A percentile compares a stretch with the other conserved stretches of the same genome.
Conservation (phyloP, 2,329 filamentous ascomycete species). For the Fusarium ramigenum region DNA sequence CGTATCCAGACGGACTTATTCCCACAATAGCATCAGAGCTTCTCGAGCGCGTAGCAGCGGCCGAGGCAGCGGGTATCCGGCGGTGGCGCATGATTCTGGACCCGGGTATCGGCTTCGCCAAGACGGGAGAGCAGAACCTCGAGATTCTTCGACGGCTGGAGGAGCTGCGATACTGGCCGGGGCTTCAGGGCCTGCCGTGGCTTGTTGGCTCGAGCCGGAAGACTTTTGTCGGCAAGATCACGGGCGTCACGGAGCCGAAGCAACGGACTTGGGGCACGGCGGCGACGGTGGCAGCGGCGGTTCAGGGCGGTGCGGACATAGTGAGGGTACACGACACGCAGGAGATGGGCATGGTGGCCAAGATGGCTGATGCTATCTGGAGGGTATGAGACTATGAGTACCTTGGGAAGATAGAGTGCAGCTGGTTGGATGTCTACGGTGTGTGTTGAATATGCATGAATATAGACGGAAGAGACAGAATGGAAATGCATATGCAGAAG, state of each 20-base stretch:
- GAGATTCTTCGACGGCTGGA: conserved; percentile 76
- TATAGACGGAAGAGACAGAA: neutral
- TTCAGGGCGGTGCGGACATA: conserved; percentile 89
- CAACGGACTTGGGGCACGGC: conserved; percentile 87
- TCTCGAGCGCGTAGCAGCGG: conserved; percentile 73
- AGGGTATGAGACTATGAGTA: conserved; percentile 63
- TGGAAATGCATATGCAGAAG: neutral
- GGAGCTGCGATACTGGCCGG: conserved; percentile 71
- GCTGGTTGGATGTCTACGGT: neutral
- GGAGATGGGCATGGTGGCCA: conserved; percentile 85
- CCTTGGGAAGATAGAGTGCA: neutral
- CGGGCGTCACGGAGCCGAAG: conserved; percentile 75
- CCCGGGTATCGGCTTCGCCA: conserved; percentile 94
- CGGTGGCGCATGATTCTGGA: conserved; percentile 96
- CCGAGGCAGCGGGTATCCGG: conserved; percentile 81
- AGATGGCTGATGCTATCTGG: conserved; percentile 95
- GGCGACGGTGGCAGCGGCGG: conserved; percentile 83
- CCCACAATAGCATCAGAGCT: conserved; percentile 74
- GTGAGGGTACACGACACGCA: conserved; percentile 90
- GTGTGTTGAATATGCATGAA: neutral
- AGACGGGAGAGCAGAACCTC: conserved; percentile 82
- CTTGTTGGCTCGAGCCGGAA: conserved; percentile 90
- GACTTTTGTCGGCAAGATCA: conserved; percentile 84
- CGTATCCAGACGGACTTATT: conserved; percentile 76
- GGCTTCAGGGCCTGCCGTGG: conserved; percentile 81